A percentile compares a stretch with the other conserved stretches of the same genome.
phyloP scores from a whole-genome alignment of 1,139 yeast species.

The Taphrina deformans region DNA sequence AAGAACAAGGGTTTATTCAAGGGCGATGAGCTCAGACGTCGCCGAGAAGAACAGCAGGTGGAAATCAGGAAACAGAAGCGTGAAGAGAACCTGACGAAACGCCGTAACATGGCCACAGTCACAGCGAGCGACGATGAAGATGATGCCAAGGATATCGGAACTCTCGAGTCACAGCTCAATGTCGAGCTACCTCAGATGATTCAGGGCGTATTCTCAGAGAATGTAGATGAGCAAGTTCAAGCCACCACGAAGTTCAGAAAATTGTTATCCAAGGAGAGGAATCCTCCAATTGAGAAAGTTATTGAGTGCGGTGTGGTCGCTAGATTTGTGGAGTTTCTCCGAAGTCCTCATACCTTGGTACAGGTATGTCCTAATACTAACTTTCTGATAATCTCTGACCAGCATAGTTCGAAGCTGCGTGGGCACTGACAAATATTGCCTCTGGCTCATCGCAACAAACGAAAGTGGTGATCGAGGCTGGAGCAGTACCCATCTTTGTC shows the following conservation, averaged over 20 bases:
- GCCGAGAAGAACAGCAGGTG: conserved; percentile 96
- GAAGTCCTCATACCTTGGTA: conserved; percentile 72
- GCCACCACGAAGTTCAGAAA: conserved; percentile 94
- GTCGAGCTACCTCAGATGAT: conserved; percentile 84
- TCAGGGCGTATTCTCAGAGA: conserved; percentile 72
- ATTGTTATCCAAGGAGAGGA: conserved; percentile 86
- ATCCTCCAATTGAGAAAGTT: conserved; percentile 96
- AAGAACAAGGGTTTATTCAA: conserved; percentile 93
- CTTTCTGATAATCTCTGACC: conserved; percentile 5
- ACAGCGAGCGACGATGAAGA: conserved; percentile 52
- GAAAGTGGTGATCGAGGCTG: conserved; percentile 81
- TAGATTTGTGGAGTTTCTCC: conserved; percentile 81
- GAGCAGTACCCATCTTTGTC: conserved; percentile 91
- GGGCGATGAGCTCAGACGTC: conserved; percentile 94
- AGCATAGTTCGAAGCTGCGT: conserved; percentile 78
- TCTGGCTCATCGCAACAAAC: conserved; percentile 94
- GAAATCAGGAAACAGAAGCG: conserved; percentile 95
- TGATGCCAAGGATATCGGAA: conserved; percentile 47
- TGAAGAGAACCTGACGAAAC: conserved; percentile 89
- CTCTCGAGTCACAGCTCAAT: conserved; percentile 45
- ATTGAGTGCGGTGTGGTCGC: conserved; percentile 93
- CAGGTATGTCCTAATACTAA: conserved; percentile 49
- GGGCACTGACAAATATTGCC: conserved; percentile 98
- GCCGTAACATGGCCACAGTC: conserved; percentile 59
- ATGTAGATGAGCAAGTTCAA: conserved; percentile 76